Conservation (phyloP, 805 yeast species). For the Cyberlindnera saturnus region DNA sequence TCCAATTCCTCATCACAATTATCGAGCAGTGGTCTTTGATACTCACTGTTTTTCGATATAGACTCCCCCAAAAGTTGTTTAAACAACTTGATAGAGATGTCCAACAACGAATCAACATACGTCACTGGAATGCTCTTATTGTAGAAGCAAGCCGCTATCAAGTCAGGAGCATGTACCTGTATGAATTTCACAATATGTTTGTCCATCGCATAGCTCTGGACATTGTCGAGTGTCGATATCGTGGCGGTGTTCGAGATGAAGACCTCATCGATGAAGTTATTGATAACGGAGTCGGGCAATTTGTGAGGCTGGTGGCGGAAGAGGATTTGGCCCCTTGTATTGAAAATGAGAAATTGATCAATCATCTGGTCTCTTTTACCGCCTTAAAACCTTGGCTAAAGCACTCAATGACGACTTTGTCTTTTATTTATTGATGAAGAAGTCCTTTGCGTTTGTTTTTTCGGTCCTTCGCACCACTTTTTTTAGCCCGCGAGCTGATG, state of each 20-base stretch:
- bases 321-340: conserved; percentile 46
- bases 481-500: too few species aligned
- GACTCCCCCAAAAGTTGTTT: conserved; percentile 27
- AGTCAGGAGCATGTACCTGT: conserved; percentile 35
- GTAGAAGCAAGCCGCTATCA: conserved; percentile 39
- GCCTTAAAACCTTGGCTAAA: too few species aligned
- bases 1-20: conserved; percentile 28
- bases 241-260: conserved; percentile 35
- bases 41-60: conserved; percentile 21
- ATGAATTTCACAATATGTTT: conserved; percentile 38
- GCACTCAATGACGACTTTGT: too few species aligned
- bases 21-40: conserved; percentile 24
- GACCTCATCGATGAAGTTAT: conserved; percentile 42
- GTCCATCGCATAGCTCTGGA: background rate
- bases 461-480: background rate
- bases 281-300: conserved; percentile 36
- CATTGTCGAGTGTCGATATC: background rate
- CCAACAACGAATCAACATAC: conserved; percentile 30
- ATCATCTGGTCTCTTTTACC: conserved; percentile 26
- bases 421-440: too few species aligned
- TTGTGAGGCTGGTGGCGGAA: conserved; percentile 39
- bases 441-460: background rate
- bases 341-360: conserved; percentile 44
- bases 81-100: conserved; percentile 24
- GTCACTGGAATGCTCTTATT: conserved; percentile 31